Base-by-base conservation (phyloP, 2,329 filamentous ascomycete species). In the Neofusicoccum cordaticola region DNA sequence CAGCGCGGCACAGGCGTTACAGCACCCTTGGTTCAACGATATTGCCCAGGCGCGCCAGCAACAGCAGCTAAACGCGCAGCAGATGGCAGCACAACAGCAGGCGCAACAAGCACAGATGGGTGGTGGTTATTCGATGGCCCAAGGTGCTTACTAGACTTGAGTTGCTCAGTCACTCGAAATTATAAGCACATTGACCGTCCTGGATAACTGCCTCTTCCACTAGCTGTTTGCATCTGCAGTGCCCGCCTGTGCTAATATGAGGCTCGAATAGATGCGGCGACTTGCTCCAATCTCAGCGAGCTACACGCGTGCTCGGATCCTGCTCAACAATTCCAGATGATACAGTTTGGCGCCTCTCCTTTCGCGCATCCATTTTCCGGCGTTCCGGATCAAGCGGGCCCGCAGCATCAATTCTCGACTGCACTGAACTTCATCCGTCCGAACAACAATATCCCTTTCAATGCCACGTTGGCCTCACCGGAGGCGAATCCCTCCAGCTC, bases 21-120 rank as follows among this genome's bases (percentile, higher is more conserved):
- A 90, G 70, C 95, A 99, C 76, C 91, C 90, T 0, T 99, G 95
- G 95, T 99, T 99, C 81, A 86, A 84, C 68, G 91, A 94, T 71
- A 77, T 93, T 12, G 45, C 52, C 2, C 63, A 64, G 39, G 48
- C 62, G 4, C 44, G 44, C 22, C 52, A 73, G 35, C 76, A 78
- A 68, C 75, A 78, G 57, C 73, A 77, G 35, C 71, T 60, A 7
- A 64, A 75, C 17, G 74, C 73, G 17, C 72, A 72, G 37, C 69
- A 71, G 62, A 69, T 74, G 65, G 73, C 73, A 9, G 67, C 75
- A 7, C 74, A 76, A 31, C 72, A 73, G 5, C 75, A 76, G 67
- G 71, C 72, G 15, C 74, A 75, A 64, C 74, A 77, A 63, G 73
- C 72, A 6, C 75, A 77, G 65, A 75, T 76, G 74, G 74, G 74